Evolutionary conservation across 352 stramenopile genomes (phyloP).

Genomic region (Albugo laibachii): DNA sequence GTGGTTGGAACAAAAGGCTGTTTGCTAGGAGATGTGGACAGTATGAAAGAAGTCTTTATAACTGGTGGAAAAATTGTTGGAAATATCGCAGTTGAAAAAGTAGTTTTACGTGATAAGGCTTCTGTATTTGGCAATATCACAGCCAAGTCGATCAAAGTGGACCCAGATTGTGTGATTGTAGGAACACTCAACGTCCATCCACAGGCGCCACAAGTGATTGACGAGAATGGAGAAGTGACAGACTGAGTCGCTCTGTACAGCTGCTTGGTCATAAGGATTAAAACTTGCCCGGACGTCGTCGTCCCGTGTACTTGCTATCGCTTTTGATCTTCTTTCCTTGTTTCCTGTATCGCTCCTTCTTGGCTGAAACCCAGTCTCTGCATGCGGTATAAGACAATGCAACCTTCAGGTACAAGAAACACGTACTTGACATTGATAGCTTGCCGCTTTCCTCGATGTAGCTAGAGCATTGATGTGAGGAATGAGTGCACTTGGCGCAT

Average conservation of each 20-base stretch:
- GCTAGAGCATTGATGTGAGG: slow-evolving; percentile 5
- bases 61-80: slow-evolving; percentile 72
- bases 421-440: slow-evolving; percentile 40
- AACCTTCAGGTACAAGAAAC: background rate
- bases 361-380: slow-evolving; percentile 93
- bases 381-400: slow-evolving; percentile 1
- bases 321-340: slow-evolving; percentile 94
- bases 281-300: slow-evolving; percentile 90
- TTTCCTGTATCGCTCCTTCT: slow-evolving; percentile 95
- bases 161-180: slow-evolving; percentile 73
- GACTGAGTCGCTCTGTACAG: slow-evolving; percentile 25
- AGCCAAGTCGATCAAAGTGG: slow-evolving; percentile 76
- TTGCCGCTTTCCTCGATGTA: slow-evolving; percentile 33
- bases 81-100: slow-evolving; percentile 69
- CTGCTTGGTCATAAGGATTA: slow-evolving; percentile 23
- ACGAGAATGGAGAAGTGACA: slow-evolving; percentile 52
- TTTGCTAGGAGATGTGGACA: slow-evolving; percentile 61
- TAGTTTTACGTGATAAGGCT: slow-evolving; percentile 70
- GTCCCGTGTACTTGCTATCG: slow-evolving; percentile 97
- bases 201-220: slow-evolving; percentile 64
- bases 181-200: slow-evolving; percentile 76
- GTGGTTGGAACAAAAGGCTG: slow-evolving; percentile 67
- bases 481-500: background rate
- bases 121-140: slow-evolving; percentile 81
- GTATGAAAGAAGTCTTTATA: slow-evolving; percentile 78